phyloP scores from a whole-genome alignment of 495 filamentous ascomycete species.

The Beverwykella pulmonaria region DNA sequence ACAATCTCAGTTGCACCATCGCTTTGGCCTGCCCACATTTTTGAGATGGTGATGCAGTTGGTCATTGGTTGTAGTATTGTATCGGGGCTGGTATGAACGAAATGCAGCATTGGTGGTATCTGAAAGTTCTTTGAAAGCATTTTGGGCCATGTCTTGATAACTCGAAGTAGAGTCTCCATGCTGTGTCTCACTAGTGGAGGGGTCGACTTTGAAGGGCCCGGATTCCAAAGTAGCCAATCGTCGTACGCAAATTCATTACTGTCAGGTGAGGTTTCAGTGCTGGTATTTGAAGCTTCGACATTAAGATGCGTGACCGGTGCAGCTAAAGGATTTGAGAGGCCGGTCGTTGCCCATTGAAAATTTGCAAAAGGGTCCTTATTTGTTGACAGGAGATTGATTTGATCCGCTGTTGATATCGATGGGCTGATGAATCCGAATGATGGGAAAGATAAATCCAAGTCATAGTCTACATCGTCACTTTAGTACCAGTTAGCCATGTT shows the following conservation, averaged over 20 bases:
- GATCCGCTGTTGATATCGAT: neutral
- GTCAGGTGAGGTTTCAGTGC: neutral
- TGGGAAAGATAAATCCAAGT: neutral
- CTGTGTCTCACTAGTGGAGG: conserved; percentile 39
- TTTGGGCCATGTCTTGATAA: conserved; percentile 47
- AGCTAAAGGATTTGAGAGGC: neutral
- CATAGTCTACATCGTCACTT: neutral
- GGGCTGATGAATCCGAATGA: neutral
- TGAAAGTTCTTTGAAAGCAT: conserved; percentile 48
- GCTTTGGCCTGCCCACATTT: conserved; percentile 49
- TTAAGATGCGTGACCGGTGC: neutral
- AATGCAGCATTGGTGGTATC: conserved; percentile 46
- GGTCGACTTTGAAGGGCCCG: neutral
- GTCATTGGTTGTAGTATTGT: conserved; percentile 41
- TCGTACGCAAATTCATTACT: conserved; percentile 7
- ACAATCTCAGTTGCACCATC: conserved; percentile 44
- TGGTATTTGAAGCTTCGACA: neutral
- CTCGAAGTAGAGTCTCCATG: conserved; percentile 47
- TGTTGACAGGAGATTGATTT: neutral
- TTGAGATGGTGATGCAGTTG: conserved; percentile 46
- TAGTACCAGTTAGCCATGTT: neutral
- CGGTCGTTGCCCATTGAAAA: neutral
- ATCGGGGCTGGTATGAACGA: conserved; percentile 29
- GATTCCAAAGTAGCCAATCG: conserved; percentile 39
- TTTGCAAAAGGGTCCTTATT: conserved; percentile 1